These are phyloP conservation scores for Serendipita sp. DNA, from an alignment of 768 basidiomycete genomes.

Conservation along the genomic window DNA sequence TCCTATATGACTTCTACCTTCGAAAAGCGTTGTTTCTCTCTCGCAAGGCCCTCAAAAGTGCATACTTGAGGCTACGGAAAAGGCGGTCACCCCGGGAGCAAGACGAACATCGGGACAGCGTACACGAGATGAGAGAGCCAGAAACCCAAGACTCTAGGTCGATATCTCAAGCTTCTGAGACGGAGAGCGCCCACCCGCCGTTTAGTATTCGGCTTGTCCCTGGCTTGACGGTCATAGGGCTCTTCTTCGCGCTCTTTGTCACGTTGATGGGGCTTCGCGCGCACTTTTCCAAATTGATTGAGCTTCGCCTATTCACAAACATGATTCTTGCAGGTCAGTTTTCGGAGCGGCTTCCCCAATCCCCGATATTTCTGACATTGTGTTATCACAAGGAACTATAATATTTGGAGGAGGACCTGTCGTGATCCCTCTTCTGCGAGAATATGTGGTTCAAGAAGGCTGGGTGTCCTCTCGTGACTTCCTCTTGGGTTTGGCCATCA, in stretches of 20 bases:
- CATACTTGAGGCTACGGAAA: background rate
- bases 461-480: slow-evolving; percentile 42
- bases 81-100: background rate
- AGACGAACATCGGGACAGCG: background rate
- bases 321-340: slow-evolving; percentile 33
- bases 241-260: background rate
- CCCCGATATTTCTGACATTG: background rate
- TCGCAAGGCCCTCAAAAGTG: background rate
- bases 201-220: background rate
- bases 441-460: slow-evolving; percentile 34
- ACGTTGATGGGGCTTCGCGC: slow-evolving; percentile 1
- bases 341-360: slow-evolving; percentile 20
- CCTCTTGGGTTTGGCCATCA: slow-evolving; percentile 35
- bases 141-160: background rate
- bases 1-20: slow-evolving; percentile 26
- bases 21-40: slow-evolving; percentile 9
- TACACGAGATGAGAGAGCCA: background rate
- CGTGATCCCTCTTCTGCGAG: slow-evolving; percentile 36
- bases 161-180: background rate
- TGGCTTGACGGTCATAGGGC: background rate
- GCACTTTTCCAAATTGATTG: background rate
- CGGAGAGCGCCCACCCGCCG: background rate
- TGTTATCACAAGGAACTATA: background rate
- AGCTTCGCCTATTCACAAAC: slow-evolving; percentile 27
- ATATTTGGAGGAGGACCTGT: slow-evolving; percentile 33